Percentiles rank a stretch among this genome's conserved stretches.
phyloP scores from a whole-genome alignment of 73 alveolate genomes.

The Paramecium bursaria region DNA sequence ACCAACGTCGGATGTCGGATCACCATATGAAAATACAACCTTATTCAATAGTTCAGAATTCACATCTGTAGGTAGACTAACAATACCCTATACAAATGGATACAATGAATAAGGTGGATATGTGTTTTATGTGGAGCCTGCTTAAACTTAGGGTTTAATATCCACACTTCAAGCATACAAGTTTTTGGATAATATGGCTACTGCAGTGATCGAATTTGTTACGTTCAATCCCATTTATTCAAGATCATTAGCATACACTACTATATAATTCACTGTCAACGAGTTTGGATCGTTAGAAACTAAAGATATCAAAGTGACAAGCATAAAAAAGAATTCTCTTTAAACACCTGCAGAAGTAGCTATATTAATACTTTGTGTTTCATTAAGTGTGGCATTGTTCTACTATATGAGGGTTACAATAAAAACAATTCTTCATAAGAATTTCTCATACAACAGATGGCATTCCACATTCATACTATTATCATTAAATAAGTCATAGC shows the following conservation, averaged over 20 bases:
- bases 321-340: constrained; percentile 37
- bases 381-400: constrained; percentile 9
- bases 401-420: constrained; percentile 28
- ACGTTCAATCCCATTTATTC: constrained; percentile 36
- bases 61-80: too few species aligned
- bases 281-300: background rate
- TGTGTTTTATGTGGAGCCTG: constrained; percentile 13
- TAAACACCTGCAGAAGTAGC: constrained; percentile 24
- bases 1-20: background rate
- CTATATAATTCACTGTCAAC: constrained; percentile 7
- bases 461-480: constrained; percentile 25
- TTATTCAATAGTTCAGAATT: too few species aligned
- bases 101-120: constrained; percentile 37
- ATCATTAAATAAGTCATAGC: constrained; percentile 24
- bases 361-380: constrained; percentile 33
- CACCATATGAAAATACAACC: constrained; percentile 41
- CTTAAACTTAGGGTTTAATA: background rate
- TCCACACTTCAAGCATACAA: background rate
- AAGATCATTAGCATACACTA: constrained; percentile 26
- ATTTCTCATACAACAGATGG: constrained; percentile 53
- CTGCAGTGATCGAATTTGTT: constrained; percentile 17
- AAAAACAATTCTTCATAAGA: constrained; percentile 45
- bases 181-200: constrained; percentile 1
- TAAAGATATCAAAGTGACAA: constrained; percentile 4
- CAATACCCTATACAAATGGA: constrained; percentile 14